A percentile compares a stretch with the other conserved stretches of the same genome.
Conservation (phyloP, 2,329 filamentous ascomycete species). For the Xylaria sp. region DNA sequence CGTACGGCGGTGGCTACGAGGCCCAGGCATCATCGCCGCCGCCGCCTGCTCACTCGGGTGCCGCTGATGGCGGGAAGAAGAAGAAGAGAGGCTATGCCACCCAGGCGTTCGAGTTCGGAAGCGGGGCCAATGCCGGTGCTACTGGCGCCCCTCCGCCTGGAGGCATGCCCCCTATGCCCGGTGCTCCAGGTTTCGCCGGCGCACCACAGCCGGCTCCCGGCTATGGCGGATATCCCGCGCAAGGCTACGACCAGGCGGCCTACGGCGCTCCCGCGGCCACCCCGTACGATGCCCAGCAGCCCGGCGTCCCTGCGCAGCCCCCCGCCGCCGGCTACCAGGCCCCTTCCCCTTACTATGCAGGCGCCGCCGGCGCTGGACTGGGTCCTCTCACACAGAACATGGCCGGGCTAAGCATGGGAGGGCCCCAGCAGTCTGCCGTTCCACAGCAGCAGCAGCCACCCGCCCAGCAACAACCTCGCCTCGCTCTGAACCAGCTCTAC, state of each 20-base stretch:
- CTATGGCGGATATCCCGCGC: conserved; percentile 69
- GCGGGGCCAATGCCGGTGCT: conserved; percentile 81
- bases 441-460: conserved; percentile 65
- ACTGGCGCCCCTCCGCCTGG: conserved; percentile 53
- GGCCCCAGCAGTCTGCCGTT: conserved; percentile 62
- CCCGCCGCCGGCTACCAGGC: conserved; percentile 73
- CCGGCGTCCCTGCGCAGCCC: conserved; percentile 54
- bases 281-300: conserved; percentile 58
- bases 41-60: conserved; percentile 50
- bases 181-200: conserved; percentile 56
- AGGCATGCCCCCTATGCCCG: conserved; percentile 47
- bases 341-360: conserved; percentile 73
- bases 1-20: conserved; percentile 56
- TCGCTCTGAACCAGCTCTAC: conserved; percentile 85
- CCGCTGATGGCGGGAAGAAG: conserved; percentile 69
- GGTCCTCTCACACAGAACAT: conserved; percentile 85
- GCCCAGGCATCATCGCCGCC: conserved; percentile 53
- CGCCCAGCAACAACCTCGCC: conserved; percentile 60
- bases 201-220: conserved; percentile 55
- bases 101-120: conserved; percentile 92
- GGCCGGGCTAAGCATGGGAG: conserved; percentile 83
- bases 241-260: conserved; percentile 53
- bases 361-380: conserved; percentile 66
- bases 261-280: conserved; percentile 45
- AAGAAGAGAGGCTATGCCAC: conserved; percentile 97